phyloP scores from a whole-genome alignment of 768 basidiomycete species.

The Lentinula boryana region DNA sequence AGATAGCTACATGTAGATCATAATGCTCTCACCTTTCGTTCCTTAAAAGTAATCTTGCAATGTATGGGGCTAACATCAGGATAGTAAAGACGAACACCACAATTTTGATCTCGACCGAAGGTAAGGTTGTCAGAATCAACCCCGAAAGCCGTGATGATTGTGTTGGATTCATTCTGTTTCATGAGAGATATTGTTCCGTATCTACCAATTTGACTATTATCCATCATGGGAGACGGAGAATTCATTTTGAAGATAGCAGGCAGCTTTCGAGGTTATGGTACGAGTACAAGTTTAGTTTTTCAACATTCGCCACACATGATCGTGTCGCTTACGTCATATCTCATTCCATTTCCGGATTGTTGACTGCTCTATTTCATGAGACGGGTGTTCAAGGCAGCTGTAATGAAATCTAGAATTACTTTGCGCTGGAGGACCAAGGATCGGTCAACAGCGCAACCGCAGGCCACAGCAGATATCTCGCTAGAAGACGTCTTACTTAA shows the following conservation, averaged over 20 bases:
- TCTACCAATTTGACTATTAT: constrained; percentile 46
- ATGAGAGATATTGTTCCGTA: constrained; percentile 63
- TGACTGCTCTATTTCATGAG: no score
- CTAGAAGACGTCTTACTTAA: no score
- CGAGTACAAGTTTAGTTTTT: not conserved
- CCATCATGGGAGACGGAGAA: not conserved
- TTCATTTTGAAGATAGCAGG: not conserved
- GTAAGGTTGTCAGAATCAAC: constrained; percentile 65
- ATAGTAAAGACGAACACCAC: constrained; percentile 69
- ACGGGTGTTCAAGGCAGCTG: no score
- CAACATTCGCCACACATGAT: not conserved
- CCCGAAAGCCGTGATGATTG: constrained; percentile 59
- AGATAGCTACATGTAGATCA: not conserved
- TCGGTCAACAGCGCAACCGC: no score
- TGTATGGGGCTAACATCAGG: constrained; percentile 55
- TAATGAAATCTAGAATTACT: no score
- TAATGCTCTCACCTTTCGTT: constrained; percentile 43
- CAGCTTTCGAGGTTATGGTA: not conserved
- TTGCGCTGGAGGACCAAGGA: no score
- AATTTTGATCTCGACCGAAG: constrained; percentile 59
- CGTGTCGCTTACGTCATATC: not conserved
- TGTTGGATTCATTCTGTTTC: constrained; percentile 40
- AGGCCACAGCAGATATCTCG: no score
- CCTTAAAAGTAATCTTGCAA: constrained; percentile 63
- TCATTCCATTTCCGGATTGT: not conserved